Evolutionary conservation across 2,329 filamentous ascomycete species (phyloP), one percentile per base, ranked within the genome.

Genomic region (Colletotrichum paranaense): DNA sequence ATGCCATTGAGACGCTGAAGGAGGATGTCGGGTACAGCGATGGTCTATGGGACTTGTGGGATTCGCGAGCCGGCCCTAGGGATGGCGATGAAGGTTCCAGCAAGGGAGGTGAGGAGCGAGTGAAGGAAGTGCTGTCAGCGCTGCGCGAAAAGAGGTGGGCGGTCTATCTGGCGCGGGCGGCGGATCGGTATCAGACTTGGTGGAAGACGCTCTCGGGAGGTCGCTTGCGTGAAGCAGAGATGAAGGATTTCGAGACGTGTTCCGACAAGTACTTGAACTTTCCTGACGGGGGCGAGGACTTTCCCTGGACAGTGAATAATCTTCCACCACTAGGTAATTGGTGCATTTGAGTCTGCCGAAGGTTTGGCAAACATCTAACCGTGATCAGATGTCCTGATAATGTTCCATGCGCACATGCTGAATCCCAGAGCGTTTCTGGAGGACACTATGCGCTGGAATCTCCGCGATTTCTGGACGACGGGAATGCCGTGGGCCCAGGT

Each of bases 401-500:
- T 95, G 0, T 94, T 92, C 91, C 94, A 96, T 80, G 85, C 92
- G 0, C 93, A 94, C 78, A 92, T 94, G 89, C 88, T 96, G 3
- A 95, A 95, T 76, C 94, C 94, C 0, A 86, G 92, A 53, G 85
- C 84, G n/a, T 95, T 92, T 78, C 87, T 95, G 4, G 93, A 95
- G 77, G 94, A 96, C 79, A 91, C 91, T 77, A 84, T 95, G 68
- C 87, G 92, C 8, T 82, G 85, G 32, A 90, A 89, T 0, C 76
- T 86, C 2, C 84, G 86, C 68, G 83, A 88, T 32, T 80, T 89
- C 2, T 95, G 93, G 92, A 82, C 84, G 1, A 85, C 87, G 0
- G 89, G 90, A 0, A 86, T 96, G 75, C 94, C 93, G 0, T 95
- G 92, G 93, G 78, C 85, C 16, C 79, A 86, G 0, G 82, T 93